These are phyloP conservation scores for Taiwanofungus camphoratus DNA, from an alignment of 1,284 basidiomycete species.

Conservation along the genomic window DNA sequence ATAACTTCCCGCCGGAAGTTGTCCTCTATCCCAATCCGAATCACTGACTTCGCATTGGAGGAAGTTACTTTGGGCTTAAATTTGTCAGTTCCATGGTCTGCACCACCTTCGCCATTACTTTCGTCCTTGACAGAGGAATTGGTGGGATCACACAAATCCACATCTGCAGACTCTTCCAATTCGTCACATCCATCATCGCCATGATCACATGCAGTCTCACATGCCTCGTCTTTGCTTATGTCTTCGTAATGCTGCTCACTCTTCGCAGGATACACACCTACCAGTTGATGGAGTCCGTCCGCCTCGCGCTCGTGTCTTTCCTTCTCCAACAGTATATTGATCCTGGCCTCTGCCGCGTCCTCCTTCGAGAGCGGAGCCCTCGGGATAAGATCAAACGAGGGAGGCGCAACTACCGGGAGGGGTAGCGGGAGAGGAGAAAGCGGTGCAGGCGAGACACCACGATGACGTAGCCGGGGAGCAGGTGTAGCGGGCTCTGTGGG, in stretches of 20 bases:
- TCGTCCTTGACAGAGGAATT: no score
- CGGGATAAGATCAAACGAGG: constrained; percentile 28
- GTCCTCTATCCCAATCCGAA: constrained; percentile 23
- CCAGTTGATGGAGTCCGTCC: constrained; percentile 24
- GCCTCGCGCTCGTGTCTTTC: constrained; percentile 33
- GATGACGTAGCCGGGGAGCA: constrained; percentile 8
- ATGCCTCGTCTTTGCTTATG: not conserved
- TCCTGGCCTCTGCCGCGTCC: constrained; percentile 37
- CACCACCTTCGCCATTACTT: no score
- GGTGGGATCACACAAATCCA: no score
- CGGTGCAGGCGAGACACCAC: not conserved
- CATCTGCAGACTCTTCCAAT: no score
- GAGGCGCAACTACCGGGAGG: constrained; percentile 52
- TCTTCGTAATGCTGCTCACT: not conserved
- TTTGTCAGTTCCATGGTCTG: no score
- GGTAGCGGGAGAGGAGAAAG: constrained; percentile 6
- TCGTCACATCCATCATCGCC: no score
- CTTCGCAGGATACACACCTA: not conserved
- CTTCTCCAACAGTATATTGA: constrained; percentile 35
- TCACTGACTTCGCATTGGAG: not conserved
- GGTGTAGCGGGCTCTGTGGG: constrained; percentile 8
- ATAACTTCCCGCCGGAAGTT: constrained; percentile 30
- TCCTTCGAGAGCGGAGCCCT: constrained; percentile 33
- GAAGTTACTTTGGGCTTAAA: no score
- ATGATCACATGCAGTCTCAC: not conserved